Evolutionary conservation across 2,329 filamentous ascomycete genomes (phyloP).

Genomic region (Cladosporium phlei): DNA sequence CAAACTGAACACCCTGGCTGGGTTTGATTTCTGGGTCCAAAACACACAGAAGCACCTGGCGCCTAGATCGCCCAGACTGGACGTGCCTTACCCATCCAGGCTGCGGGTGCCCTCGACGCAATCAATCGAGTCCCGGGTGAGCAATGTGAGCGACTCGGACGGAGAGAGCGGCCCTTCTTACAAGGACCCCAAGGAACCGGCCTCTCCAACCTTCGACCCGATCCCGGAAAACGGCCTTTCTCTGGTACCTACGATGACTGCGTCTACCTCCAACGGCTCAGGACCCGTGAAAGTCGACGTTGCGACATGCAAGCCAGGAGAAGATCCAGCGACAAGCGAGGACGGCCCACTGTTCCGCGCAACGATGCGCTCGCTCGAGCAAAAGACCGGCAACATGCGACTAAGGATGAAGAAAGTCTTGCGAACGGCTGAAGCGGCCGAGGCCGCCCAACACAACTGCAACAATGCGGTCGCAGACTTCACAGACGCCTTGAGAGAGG

Average conservation of each 20-base stretch:
- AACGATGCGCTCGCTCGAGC: constrained; percentile 92
- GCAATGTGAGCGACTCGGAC: constrained; percentile 59
- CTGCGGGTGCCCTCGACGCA: constrained; percentile 46
- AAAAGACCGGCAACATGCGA: constrained; percentile 93
- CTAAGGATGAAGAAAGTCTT: constrained; percentile 92
- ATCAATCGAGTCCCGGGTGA: constrained; percentile 72
- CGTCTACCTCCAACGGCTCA: constrained; percentile 33
- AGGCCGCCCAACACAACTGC: constrained; percentile 71
- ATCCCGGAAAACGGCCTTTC: constrained; percentile 46
- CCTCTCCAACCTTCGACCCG: constrained; percentile 44
- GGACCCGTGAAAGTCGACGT: constrained; percentile 73
- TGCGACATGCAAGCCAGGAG: constrained; percentile 75
- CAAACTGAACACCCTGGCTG: constrained; percentile 78
- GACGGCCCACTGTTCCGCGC: constrained; percentile 94
- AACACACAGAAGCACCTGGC: constrained; percentile 44
- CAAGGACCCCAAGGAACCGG: constrained; percentile 40
- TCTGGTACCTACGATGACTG: constrained; percentile 37
- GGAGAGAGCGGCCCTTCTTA: constrained; percentile 35
- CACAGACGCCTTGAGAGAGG: constrained; percentile 79
- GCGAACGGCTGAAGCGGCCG: constrained; percentile 85
- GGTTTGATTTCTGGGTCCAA: constrained; percentile 92
- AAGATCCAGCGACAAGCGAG: constrained; percentile 79
- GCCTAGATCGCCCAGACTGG: constrained; percentile 63
- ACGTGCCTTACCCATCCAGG: constrained; percentile 55
- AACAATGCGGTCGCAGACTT: constrained; percentile 82